Evolutionary conservation across 2,329 filamentous ascomycete genomes (phyloP), one percentile per base, ranked within the genome.

Genomic region (Orbilia quercus): DNA sequence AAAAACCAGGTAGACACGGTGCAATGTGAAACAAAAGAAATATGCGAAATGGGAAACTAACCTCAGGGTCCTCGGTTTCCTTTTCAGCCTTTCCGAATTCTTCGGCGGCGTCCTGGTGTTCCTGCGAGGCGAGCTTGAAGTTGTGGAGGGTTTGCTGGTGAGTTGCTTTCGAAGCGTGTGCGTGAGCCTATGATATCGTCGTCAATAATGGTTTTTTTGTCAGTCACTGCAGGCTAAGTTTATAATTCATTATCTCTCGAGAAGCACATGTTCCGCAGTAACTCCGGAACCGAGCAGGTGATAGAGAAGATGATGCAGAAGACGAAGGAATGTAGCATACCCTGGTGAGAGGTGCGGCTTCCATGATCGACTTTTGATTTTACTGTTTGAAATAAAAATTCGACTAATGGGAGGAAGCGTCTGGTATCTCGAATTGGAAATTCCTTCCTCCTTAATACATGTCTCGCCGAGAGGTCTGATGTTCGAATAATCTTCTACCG

Each of bases 391-490:
- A 9, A 57, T 22, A 51, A 60, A 50, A n/a, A n/a, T n/a, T 20
- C 14, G 12, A 7, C 22, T 28, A 50, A 55, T 36, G 48, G 51
- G 36, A 14, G 23, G 53, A 60, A 47, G 40, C 23, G 12, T 40
- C 6, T 66, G 60, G 50, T 71, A 62, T 66, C 60, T 66, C 25
- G 60, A 53, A 55, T 20, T 42, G 54, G 48, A 58, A 66, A 72
- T 72, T 72, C 60, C 67, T 60, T 55, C 58, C 60, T 66, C 60
- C 69, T 65, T 73, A 73, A 60, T 73, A 65, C 69, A 73, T 73
- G 48, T 57, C 60, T 62, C 34, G 51, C 36, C 67, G 44, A 50
- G 36, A 28, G 50, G 25, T n/a, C 7, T 31, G 14, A 34, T 50
- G 36, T 22, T 42, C 18, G 20, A 34, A 23, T 22, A 31, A 5